Percentiles rank a stretch among this genome's conserved stretches.
phyloP scores from a whole-genome alignment of 176 grass and related monocot species.

The Aegilops longissima region DNA sequence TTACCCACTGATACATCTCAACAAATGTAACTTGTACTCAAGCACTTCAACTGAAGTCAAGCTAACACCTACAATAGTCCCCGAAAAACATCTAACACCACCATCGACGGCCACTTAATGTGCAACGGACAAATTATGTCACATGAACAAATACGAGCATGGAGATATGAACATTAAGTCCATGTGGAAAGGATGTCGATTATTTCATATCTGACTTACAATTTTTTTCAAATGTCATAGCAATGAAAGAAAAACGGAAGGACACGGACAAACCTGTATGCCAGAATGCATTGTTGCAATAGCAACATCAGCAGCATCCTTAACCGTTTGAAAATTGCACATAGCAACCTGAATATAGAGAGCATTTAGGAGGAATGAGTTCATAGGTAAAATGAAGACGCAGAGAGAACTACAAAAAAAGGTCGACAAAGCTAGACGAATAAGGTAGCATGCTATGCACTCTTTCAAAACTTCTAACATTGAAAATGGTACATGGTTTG shows the following conservation, averaged over 20 bases:
- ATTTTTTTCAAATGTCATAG: constrained; percentile 2
- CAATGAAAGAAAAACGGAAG: constrained; percentile 7
- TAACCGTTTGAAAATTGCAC: constrained; percentile 93
- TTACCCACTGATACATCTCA: background rate
- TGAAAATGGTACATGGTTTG: background rate
- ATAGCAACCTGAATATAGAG: constrained; percentile 77
- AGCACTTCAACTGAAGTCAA: constrained; percentile 10
- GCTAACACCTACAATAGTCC: background rate
- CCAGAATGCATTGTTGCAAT: constrained; percentile 98
- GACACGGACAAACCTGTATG: constrained; percentile 73
- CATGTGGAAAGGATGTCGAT: constrained; percentile 1
- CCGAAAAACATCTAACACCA: constrained; percentile 2
- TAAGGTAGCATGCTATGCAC: background rate
- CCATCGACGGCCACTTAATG: background rate
- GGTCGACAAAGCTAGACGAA: background rate
- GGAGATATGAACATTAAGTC: constrained; percentile 1
- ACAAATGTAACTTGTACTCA: constrained; percentile 15
- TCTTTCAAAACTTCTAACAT: constrained; percentile 17
- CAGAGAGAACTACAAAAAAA: background rate
- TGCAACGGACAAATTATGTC: background rate
- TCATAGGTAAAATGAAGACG: constrained; percentile 24
- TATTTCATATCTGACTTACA: background rate
- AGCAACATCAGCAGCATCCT: constrained; percentile 98
- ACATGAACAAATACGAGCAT: background rate
- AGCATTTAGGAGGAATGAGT: constrained; percentile 13